phyloP scores from a whole-genome alignment of 2,329 filamentous ascomycete species.

The Amauroascus verrucosus region DNA sequence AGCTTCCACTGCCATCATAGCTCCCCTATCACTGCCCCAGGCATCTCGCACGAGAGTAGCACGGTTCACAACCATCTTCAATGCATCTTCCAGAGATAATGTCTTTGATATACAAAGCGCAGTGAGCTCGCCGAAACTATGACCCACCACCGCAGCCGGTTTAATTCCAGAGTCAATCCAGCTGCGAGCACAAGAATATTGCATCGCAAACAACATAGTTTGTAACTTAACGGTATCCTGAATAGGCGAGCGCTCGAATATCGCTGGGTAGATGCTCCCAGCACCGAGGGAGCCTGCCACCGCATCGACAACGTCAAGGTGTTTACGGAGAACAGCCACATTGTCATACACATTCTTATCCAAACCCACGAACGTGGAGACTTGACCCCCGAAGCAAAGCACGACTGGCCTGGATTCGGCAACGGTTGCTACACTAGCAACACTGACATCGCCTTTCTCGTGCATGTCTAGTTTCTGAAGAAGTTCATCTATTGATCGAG shows the following conservation, averaged over 20 bases:
- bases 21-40: conserved; percentile 27
- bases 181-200: conserved; percentile 29
- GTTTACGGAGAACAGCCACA: conserved; percentile 21
- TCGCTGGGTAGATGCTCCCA: conserved; percentile 17
- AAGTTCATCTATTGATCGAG: conserved; percentile 11
- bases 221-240: conserved; percentile 26
- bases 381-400: conserved; percentile 34
- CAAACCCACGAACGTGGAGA: conserved; percentile 22
- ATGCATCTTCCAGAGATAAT: conserved; percentile 22
- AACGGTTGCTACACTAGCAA: background rate
- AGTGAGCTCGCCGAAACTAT: conserved; percentile 32
- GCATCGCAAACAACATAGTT: conserved; percentile 28
- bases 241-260: conserved; percentile 19
- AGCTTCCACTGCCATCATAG: conserved; percentile 25
- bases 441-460: background rate
- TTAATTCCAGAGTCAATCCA: conserved; percentile 34
- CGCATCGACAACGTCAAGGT: conserved; percentile 30
- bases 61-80: conserved; percentile 25
- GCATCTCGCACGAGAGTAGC: conserved; percentile 24
- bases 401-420: conserved; percentile 21
- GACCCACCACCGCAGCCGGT: conserved; percentile 28
- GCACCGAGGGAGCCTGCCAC: conserved; percentile 21
- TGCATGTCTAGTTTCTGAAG: background rate
- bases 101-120: conserved; percentile 27
- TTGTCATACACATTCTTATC: conserved; percentile 22